phyloP scores from a whole-genome alignment of 371 early-diverging fungal genomes.

The Parasitella parasitica region DNA sequence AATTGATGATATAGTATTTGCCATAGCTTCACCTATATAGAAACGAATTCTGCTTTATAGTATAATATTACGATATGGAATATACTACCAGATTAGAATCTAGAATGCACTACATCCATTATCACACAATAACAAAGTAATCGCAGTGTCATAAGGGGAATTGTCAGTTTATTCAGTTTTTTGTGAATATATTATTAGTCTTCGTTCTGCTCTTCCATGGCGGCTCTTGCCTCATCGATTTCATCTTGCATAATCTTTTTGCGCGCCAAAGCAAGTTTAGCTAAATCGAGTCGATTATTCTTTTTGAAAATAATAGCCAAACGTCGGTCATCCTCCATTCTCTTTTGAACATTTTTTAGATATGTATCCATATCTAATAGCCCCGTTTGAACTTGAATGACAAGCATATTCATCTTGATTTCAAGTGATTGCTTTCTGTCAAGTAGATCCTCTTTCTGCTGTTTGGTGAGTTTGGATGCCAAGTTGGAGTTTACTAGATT shows the following conservation, averaged over 20 bases:
- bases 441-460: constrained; percentile 59
- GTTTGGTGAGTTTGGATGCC: constrained; percentile 40
- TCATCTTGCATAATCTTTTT: constrained; percentile 82
- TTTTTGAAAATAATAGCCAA: constrained; percentile 72
- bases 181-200: no score
- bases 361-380: constrained; percentile 74
- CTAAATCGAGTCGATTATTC: constrained; percentile 62
- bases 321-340: constrained; percentile 66
- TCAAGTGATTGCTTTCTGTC: constrained; percentile 70
- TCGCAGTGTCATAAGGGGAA: no score
- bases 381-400: constrained; percentile 76
- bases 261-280: constrained; percentile 66
- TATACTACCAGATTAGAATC: no score
- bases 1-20: no score
- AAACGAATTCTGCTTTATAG: no score
- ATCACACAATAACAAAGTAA: no score
- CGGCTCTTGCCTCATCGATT: constrained; percentile 74
- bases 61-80: no score
- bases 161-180: no score
- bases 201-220: constrained; percentile 45
- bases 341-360: constrained; percentile 51
- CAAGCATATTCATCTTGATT: constrained; percentile 81
- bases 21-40: no score
- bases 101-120: no score
- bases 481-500: constrained; percentile 49